Evolutionary conservation across 1,284 basidiomycete species (phyloP).

Genomic region (Sphagnurus paluster): DNA sequence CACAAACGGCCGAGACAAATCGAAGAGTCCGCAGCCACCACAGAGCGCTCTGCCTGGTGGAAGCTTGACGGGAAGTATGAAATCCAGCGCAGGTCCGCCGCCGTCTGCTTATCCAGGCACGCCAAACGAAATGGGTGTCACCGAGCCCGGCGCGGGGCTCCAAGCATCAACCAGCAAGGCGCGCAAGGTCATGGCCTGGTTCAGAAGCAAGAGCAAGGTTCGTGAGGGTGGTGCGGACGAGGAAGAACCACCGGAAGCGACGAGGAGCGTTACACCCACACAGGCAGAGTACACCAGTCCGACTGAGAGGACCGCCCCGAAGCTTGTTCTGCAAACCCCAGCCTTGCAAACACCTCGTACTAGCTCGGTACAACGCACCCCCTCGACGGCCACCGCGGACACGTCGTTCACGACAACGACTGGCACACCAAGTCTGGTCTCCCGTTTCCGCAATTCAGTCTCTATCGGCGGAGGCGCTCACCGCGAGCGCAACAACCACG

Average conservation of each 20-base stretch:
- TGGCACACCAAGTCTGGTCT: conserved; percentile 43
- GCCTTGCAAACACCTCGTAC: conserved; percentile 18
- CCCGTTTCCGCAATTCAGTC: conserved; percentile 49
- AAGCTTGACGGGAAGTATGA: conserved; percentile 8
- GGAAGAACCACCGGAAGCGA: conserved; percentile 26
- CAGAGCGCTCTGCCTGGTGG: conserved; percentile 12
- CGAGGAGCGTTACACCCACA: conserved; percentile 20
- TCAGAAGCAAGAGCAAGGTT: conserved; percentile 68
- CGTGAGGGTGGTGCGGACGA: conserved; percentile 34
- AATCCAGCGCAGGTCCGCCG: conserved; percentile 11
- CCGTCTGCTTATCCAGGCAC: conserved; percentile 16
- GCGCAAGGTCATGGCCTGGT: conserved; percentile 80
- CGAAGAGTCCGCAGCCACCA: conserved; percentile 10
- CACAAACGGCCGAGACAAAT: neutral
- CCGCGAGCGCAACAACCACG: conserved; percentile 8
- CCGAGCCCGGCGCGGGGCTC: conserved; percentile 32
- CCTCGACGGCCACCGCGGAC: conserved; percentile 37
- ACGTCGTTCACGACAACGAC: neutral
- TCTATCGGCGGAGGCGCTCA: conserved; percentile 35
- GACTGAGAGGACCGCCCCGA: too few relatives aligned
- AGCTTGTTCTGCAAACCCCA: conserved; percentile 37
- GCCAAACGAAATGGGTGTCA: conserved; percentile 24
- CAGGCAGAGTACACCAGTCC: conserved; percentile 15
- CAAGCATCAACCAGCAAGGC: conserved; percentile 74
- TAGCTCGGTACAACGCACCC: conserved; percentile 44